Evolutionary conservation across 2,329 filamentous ascomycete species (phyloP), one percentile per base, ranked within the genome.

Genomic region (Boeremia exigua): DNA sequence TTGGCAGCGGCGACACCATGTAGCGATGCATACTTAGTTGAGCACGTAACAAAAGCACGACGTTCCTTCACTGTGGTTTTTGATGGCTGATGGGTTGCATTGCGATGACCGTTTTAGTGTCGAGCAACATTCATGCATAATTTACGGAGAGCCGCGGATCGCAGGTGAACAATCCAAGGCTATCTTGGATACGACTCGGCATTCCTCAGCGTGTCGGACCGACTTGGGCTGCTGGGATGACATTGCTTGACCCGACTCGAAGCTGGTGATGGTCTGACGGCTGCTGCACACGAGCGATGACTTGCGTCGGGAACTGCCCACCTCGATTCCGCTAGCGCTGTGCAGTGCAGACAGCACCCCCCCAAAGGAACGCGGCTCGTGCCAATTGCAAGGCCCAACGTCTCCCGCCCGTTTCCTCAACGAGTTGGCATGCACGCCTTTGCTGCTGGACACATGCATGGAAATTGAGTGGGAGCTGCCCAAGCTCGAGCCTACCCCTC

Each of bases 21-120:
- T 57, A 60, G 56, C 57, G 48, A 50, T 60, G 53, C 61, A 62
- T 64, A 63, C 46, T 59, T 66, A 54, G 58, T 53, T 59, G 56
- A 62, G 63, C 53, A 56, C 56, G 58, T 57, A 67, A 61, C 61
- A 69, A 67, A 66, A 72, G 67, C 69, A 70, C 57, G 42, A 56
- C 53, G 58, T 59, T 66, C 56, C 56, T 59, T 65, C 48, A 40
- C 14, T 43, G 12, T 23, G 32, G 3, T 6, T 8, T 32, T 27
- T 30, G 29, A 25, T 12, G 2, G n/a, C 11, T 6, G 15, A 32
- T 7, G 19, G 10, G 7, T 27, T 36, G 15, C 5, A 7, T n/a
- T 42, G 12, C 15, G 39, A 2, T 37, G 14, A 36, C n/a, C 33
- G 9, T 37, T 19, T 19, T 12, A 19, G 5, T 19, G 34, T 34